phyloP scores from a whole-genome alignment of 108 stramenopile genomes.

The Pseudonitzschia multistriata region DNA sequence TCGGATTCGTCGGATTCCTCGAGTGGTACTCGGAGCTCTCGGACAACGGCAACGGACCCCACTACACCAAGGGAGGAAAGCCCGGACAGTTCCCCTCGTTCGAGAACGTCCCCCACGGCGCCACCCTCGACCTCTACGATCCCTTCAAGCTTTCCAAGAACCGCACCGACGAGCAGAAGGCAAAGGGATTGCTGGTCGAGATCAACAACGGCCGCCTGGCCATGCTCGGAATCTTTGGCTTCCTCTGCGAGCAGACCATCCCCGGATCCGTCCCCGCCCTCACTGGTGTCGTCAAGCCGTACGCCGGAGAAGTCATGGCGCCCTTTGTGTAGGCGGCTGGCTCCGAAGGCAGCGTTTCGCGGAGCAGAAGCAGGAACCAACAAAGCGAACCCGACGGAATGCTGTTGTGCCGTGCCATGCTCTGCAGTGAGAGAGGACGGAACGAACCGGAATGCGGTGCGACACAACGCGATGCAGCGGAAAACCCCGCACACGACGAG shows the following conservation, averaged over 20 bases:
- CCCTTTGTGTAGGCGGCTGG: conserved; percentile 30
- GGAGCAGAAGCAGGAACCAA: not conserved
- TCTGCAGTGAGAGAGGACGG: too few species aligned
- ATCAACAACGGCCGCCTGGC: conserved; percentile 81
- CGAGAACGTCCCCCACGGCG: conserved; percentile 63
- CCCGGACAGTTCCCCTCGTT: conserved; percentile 64
- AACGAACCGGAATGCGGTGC: too few species aligned
- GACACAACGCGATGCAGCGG: too few species aligned
- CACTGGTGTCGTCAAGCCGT: conserved; percentile 53
- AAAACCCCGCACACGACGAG: too few species aligned
- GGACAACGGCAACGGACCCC: conserved; percentile 18
- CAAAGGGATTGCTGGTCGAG: conserved; percentile 49
- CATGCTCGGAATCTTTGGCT: conserved; percentile 76
- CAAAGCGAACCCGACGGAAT: not conserved
- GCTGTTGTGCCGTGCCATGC: too few species aligned
- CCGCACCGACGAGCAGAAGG: conserved; percentile 60
- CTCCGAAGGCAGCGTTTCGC: too few species aligned
- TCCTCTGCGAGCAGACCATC: conserved; percentile 66
- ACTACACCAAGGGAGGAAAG: conserved; percentile 27
- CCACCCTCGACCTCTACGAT: conserved; percentile 76
- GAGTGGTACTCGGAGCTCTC: conserved; percentile 44
- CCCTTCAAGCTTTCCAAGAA: conserved; percentile 66
- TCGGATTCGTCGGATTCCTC: conserved; percentile 57
- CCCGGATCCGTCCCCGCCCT: conserved; percentile 66
- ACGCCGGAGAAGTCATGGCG: conserved; percentile 66